Percentiles rank a stretch among this genome's conserved stretches.
phyloP scores from a whole-genome alignment of 73 alveolate genomes.

The Symbiodinium natans region DNA sequence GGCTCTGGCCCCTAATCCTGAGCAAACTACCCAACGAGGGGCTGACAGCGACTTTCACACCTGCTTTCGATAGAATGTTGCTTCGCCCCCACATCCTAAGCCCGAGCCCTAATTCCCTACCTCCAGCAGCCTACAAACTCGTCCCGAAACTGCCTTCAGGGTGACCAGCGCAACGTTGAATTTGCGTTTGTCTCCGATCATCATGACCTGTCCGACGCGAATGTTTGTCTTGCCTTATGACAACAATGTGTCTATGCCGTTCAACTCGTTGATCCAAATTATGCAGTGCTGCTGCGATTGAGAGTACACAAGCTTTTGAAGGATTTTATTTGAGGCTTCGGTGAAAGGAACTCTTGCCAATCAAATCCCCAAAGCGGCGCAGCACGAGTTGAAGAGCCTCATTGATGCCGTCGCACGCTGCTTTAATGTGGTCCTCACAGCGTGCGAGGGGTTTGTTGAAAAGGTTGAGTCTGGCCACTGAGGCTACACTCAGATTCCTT shows the following conservation, averaged over 20 bases:
- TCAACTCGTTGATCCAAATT: background rate
- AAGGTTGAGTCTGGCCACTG: too few relatives aligned
- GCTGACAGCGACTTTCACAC: too few relatives aligned
- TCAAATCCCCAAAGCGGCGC: background rate
- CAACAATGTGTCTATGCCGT: background rate
- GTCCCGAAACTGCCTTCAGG: conserved; percentile 94
- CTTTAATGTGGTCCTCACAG: conserved; percentile 50
- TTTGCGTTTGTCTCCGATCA: conserved; percentile 95
- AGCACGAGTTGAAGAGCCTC: background rate
- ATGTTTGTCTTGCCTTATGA: background rate
- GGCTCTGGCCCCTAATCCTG: too few relatives aligned
- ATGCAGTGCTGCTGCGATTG: background rate
- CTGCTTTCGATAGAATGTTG: too few relatives aligned
- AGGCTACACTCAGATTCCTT: too few relatives aligned
- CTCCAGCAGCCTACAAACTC: too few relatives aligned
- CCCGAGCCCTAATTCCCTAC: too few relatives aligned
- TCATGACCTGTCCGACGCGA: conserved; percentile 94
- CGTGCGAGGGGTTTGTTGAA: too few relatives aligned
- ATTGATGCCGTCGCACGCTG: conserved; percentile 77
- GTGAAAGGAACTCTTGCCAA: background rate
- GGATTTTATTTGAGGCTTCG: background rate
- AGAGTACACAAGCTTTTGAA: background rate
- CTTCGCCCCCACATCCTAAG: too few relatives aligned
- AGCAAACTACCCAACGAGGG: too few relatives aligned
- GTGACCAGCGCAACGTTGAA: conserved; percentile 95